phyloP scores from a whole-genome alignment of 345 rosid species.

The Salix udensis region DNA sequence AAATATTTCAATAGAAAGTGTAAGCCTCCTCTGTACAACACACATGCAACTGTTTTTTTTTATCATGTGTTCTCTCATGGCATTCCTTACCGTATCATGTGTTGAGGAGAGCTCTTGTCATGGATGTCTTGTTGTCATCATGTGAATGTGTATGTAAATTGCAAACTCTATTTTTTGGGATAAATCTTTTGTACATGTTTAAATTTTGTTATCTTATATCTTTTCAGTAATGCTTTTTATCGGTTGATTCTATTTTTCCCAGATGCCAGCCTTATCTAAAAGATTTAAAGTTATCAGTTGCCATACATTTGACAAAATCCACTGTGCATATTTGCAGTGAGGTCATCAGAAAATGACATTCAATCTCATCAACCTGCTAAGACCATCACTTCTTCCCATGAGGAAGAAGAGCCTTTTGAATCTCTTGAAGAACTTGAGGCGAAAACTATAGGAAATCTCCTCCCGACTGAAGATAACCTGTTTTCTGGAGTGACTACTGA shows the following conservation, averaged over 20 bases:
- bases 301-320: slow-evolving; percentile 3
- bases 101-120: not conserved
- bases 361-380: slow-evolving; percentile 36
- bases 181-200: not conserved
- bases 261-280: not conserved
- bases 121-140: not conserved
- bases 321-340: slow-evolving; percentile 42
- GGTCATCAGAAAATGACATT: slow-evolving; percentile 43
- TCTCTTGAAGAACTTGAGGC: slow-evolving; percentile 87
- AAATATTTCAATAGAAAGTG: slow-evolving; percentile 67
- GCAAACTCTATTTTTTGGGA: not conserved
- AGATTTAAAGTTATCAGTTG: not conserved
- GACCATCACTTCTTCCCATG: slow-evolving; percentile 38
- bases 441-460: slow-evolving; percentile 84
- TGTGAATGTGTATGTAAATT: not conserved
- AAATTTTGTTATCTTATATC: not conserved
- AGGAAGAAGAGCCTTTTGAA: slow-evolving; percentile 70
- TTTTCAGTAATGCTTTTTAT: not conserved
- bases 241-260: not conserved
- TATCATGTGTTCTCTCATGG: not conserved
- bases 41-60: not conserved
- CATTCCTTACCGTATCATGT: slow-evolving; percentile 3
- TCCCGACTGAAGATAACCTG: slow-evolving; percentile 90
- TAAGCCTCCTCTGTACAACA: slow-evolving; percentile 27
- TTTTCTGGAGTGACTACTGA: slow-evolving; percentile 82